A percentile compares a stretch with the other conserved stretches of the same genome.
Conservation (phyloP, 768 basidiomycete genomes). For the Paxillus involutus region DNA sequence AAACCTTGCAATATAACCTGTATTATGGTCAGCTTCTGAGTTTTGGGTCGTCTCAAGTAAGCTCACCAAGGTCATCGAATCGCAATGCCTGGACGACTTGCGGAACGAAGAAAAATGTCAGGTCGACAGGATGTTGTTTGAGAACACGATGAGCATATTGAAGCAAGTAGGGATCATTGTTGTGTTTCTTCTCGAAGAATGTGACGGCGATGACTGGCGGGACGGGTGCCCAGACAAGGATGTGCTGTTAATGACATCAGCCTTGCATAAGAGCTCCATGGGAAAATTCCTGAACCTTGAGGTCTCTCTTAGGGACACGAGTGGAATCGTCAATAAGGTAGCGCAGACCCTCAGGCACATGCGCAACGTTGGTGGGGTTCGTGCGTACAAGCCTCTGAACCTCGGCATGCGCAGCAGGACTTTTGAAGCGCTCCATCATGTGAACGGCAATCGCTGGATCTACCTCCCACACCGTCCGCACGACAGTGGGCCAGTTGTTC, state of each 20-base stretch:
- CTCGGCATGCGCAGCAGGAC: slow-evolving; percentile 62
- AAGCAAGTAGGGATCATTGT: slow-evolving; percentile 79
- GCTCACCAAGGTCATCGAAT: slow-evolving; percentile 80
- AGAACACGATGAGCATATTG: slow-evolving; percentile 97
- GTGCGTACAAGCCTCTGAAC: slow-evolving; percentile 73
- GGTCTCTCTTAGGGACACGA: slow-evolving; percentile 57
- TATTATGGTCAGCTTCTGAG: neutral
- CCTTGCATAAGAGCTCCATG: neutral
- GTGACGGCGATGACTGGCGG: slow-evolving; percentile 80
- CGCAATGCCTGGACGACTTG: slow-evolving; percentile 97
- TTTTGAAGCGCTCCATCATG: slow-evolving; percentile 88
- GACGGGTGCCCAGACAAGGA: slow-evolving; percentile 87
- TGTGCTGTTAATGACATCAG: slow-evolving; percentile 51
- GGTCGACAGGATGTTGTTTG: slow-evolving; percentile 89
- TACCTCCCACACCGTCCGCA: slow-evolving; percentile 78
- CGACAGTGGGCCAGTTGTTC: slow-evolving; percentile 64
- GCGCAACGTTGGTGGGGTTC: slow-evolving; percentile 65
- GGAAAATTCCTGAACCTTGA: slow-evolving; percentile 56
- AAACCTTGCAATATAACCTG: slow-evolving; percentile 93
- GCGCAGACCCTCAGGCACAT: slow-evolving; percentile 77
- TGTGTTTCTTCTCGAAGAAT: slow-evolving; percentile 83
- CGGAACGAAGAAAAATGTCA: slow-evolving; percentile 99
- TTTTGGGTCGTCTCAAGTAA: neutral
- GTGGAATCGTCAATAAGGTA: slow-evolving; percentile 77
- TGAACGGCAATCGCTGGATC: slow-evolving; percentile 82